These are phyloP conservation scores for Camillea tinctor DNA, from an alignment of 2,329 filamentous ascomycete genomes.

Conservation along the genomic window DNA sequence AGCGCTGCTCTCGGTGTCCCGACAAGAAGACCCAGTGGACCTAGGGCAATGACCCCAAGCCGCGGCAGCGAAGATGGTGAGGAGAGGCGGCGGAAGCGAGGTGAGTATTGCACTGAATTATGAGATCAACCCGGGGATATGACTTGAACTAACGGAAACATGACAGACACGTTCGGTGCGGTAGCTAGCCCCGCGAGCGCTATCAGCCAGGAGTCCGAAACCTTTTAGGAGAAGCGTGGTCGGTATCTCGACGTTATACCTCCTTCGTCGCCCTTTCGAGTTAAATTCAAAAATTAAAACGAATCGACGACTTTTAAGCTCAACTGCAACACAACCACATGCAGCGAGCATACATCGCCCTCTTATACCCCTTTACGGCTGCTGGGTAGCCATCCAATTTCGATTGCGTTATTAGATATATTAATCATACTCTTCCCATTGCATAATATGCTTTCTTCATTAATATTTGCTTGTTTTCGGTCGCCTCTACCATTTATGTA, in stretches of 20 bases:
- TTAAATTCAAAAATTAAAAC: conserved; percentile 26
- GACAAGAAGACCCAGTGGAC: conserved; percentile 55
- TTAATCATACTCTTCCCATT: background rate
- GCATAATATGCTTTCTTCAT: background rate
- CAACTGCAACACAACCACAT: background rate
- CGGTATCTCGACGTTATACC: conserved; percentile 28
- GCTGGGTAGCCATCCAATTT: background rate
- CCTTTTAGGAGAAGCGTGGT: conserved; percentile 43
- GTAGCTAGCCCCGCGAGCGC: conserved; percentile 36
- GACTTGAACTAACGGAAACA: conserved; percentile 10
- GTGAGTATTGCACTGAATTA: conserved; percentile 37
- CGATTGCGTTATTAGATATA: background rate
- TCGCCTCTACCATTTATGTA: background rate
- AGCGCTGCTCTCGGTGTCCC: conserved; percentile 52
- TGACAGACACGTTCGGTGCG: conserved; percentile 52
- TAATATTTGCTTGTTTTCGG: background rate
- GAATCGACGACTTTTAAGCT: background rate
- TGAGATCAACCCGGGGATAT: background rate
- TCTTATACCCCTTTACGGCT: background rate
- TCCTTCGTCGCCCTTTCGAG: conserved; percentile 30
- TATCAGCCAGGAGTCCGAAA: conserved; percentile 51
- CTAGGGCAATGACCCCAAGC: conserved; percentile 60
- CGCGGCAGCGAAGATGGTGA: conserved; percentile 44
- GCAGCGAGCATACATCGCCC: conserved; percentile 1
- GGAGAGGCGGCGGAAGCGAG: conserved; percentile 56